phyloP scores from a whole-genome alignment of 164 flowering plant species.

The Kalanchoe fedtschenkoi region DNA sequence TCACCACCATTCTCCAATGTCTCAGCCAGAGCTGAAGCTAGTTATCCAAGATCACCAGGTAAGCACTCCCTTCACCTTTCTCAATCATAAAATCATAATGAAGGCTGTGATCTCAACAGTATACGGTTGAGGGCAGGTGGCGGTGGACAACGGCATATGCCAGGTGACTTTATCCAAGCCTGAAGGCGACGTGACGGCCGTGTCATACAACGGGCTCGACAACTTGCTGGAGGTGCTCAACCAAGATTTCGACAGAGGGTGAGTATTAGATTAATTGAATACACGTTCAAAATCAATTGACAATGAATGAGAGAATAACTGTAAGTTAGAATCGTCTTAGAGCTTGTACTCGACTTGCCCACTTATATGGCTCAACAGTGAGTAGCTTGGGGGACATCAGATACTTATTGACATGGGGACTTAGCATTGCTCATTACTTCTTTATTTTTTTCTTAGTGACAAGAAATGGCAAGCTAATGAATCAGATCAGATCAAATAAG shows the following conservation, averaged over 20 bases:
- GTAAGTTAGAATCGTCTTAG: background rate
- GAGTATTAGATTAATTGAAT: background rate
- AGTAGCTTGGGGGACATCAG: too few species aligned
- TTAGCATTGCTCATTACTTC: too few species aligned
- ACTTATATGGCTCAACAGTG: too few species aligned
- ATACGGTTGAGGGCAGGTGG: too few species aligned
- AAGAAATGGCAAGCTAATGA: too few species aligned
- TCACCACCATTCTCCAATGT: constrained; percentile 3
- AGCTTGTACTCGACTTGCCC: too few species aligned
- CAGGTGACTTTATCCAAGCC: constrained; percentile 57
- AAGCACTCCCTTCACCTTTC: constrained; percentile 2
- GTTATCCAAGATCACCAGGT: constrained; percentile 30
- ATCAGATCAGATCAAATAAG: too few species aligned
- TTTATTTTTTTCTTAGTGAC: too few species aligned
- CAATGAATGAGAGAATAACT: background rate
- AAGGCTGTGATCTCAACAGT: too few species aligned
- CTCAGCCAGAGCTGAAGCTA: constrained; percentile 19
- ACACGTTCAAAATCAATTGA: too few species aligned
- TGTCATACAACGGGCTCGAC: constrained; percentile 35
- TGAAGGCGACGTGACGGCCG: constrained; percentile 51
- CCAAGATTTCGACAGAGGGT: constrained; percentile 54
- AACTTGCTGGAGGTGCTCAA: constrained; percentile 55
- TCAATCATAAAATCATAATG: too few species aligned
- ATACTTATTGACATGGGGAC: too few species aligned
- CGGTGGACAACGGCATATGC: constrained; percentile 55